Evolutionary conservation across 1,139 yeast species (phyloP), one percentile per base, ranked within the genome.

Genomic region (Entelexis sorbosivorans): DNA sequence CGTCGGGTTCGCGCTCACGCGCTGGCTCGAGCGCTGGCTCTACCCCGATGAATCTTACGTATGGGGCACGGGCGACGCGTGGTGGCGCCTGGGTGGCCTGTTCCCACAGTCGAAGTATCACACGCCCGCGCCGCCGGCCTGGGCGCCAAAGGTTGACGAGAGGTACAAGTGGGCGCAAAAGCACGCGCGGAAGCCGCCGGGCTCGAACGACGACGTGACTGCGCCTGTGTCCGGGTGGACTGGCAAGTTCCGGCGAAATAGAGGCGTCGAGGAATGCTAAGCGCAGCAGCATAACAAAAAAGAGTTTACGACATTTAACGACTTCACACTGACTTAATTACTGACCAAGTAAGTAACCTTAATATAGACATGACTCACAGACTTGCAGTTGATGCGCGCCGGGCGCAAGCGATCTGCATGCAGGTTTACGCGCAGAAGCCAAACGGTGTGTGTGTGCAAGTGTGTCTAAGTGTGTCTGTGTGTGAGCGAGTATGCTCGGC

Each of bases 11-110:
- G 76, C 80, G 62, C 44, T 72, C 35, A 67, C 74, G 42, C 76
- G 96, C 67, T 82, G 82, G 55, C 64, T 85, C 24, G 96, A 88
- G 57, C 50, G 60, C 52, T 60, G 60, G 58, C 51, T 53, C 31
- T 61, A 52, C 61, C 66, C 40, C 62, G 68, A 48, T 55, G 58
- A 58, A 43, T 48, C 55, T 2, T 56, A 56, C 44, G 56, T 52
- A 22, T 47, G 46, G 49, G 58, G 56, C 35, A 56, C 56, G 6
- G 53, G 51, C 28, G 50, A 49, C 36, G 58, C 58, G 20, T 56
- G 58, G 58, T 56, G 58, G 58, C 47, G 59, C 14, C 22, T 56
- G 7, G 54, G 57, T 5, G n/a, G 43, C 13, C 20, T 51, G 38
- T n/a, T 42, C 45, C 34, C 44, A 11, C 34, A 40, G 11, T 40